Base-by-base conservation (phyloP, 495 filamentous ascomycete genomes). In the Ramalina intermedia region DNA sequence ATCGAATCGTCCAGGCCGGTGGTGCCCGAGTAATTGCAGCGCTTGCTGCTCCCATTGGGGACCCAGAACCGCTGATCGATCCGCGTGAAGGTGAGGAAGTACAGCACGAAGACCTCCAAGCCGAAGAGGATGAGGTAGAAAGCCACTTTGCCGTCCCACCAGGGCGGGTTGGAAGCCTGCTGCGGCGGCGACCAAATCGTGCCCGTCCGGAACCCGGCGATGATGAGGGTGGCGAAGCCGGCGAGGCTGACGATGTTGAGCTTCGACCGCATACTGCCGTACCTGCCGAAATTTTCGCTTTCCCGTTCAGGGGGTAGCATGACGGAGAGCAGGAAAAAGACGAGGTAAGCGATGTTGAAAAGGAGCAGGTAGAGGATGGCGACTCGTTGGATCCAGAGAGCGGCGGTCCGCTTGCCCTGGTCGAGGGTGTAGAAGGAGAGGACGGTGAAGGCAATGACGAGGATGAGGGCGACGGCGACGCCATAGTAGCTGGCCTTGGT, bases 81-180 rank as follows among this genome's bases (percentile, higher is more conserved):
- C 18, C 84, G 72, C 6, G 64, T 62, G 4, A 82, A 53, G 7
- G 76, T 68, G 58, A 81, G 86, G 1, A 78, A 52, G 6, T 61
- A 66, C 2, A 89, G 72, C 7, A 89, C 73, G 6, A 79, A 16
- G 20, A 87, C 61, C 63, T 94, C 88, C 12, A 85, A 66, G 1
- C 63, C 66, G 52, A 87, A 87, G 57, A 80, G 75, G 66, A 91
- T 85, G 52, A 76, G 56, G 63, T 88, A 94, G 64, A 90, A 93
- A 52, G 72, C 73, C 3, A 75, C 71, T 51, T 80, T 80, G 52
- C 62, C 65, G 51, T 82, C 70, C 52, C 80, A 90, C 73, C 78
- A 83, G 6, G 76, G 70, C 11, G 84, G 79, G 27, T 81, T 37
- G 4, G 48, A 61, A 8, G 55, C 37, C 0, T 76, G 80, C 4